Evolutionary conservation across 2,329 filamentous ascomycete genomes (phyloP).

Genomic region (Neonectria hederae): DNA sequence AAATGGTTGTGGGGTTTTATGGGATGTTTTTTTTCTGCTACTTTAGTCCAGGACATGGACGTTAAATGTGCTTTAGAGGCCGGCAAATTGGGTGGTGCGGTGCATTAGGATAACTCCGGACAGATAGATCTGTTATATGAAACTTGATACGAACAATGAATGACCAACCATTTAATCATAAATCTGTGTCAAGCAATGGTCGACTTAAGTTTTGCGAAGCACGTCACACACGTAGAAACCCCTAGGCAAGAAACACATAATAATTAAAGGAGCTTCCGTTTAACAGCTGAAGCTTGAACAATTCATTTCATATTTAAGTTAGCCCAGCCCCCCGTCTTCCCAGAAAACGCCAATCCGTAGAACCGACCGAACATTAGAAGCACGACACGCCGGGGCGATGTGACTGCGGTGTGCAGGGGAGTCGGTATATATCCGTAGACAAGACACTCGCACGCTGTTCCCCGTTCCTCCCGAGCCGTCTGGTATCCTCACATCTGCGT

Average conservation of each 20-base stretch:
- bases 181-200: background rate
- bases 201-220: background rate
- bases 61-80: background rate
- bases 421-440: background rate
- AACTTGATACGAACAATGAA: conserved; percentile 13
- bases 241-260: background rate
- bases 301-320: conserved; percentile 32
- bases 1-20: background rate
- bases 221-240: background rate
- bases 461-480: conserved; percentile 12
- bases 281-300: conserved; percentile 35
- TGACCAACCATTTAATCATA: conserved; percentile 11
- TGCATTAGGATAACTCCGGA: conserved; percentile 8
- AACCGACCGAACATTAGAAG: conserved; percentile 32
- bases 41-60: conserved; percentile 6
- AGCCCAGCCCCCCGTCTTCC: conserved; percentile 34
- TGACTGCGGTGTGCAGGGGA: conserved; percentile 6
- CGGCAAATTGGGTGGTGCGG: conserved; percentile 4
- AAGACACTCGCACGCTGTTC: conserved; percentile 1
- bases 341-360: conserved; percentile 39
- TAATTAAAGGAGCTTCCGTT: conserved; percentile 33
- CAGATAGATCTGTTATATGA: conserved; percentile 18
- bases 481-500: conserved; percentile 16
- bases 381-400: conserved; percentile 11
- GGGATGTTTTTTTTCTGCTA: conserved; percentile 1